phyloP scores from a whole-genome alignment of 2,329 filamentous ascomycete genomes.

The Colletotrichum salicis region DNA sequence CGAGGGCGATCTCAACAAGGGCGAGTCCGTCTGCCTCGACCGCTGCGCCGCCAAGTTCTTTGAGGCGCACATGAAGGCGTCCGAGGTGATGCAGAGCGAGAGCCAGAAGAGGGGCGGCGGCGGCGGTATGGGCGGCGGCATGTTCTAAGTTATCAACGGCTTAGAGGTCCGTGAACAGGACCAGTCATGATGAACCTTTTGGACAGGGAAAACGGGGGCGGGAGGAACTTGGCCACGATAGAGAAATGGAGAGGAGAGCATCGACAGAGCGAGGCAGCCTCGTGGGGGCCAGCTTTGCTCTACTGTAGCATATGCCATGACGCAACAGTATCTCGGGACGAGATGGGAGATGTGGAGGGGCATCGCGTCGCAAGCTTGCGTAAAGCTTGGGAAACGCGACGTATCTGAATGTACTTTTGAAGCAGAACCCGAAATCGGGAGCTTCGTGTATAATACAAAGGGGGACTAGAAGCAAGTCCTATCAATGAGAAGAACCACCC shows the following conservation, averaged over 20 bases:
- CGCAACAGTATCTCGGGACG: background rate
- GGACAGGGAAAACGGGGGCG: background rate
- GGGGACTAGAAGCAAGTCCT: background rate
- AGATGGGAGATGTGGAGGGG: background rate
- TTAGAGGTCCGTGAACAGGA: background rate
- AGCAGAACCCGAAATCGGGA: background rate
- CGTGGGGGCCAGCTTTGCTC: background rate
- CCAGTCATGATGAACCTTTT: background rate
- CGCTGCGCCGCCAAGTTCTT: conserved; percentile 98
- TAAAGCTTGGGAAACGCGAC: background rate
- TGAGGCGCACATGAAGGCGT: conserved; percentile 97
- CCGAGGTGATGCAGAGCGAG: conserved; percentile 94
- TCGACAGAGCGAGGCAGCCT: background rate
- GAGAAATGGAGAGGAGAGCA: background rate
- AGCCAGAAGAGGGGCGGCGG: conserved; percentile 73
- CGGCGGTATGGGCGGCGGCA: conserved; percentile 60
- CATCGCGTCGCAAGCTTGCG: background rate
- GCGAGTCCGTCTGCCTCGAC: conserved; percentile 97
- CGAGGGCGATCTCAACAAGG: conserved; percentile 97
- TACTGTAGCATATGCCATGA: background rate
- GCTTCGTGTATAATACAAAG: conserved; percentile 19
- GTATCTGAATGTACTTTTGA: background rate
- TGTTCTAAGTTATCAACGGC: conserved; percentile 45
- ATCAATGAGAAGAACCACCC: conserved; percentile 7
- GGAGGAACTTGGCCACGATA: background rate